phyloP scores from a whole-genome alignment of 2,329 filamentous ascomycete species.

The Aspergillus floridensis region DNA sequence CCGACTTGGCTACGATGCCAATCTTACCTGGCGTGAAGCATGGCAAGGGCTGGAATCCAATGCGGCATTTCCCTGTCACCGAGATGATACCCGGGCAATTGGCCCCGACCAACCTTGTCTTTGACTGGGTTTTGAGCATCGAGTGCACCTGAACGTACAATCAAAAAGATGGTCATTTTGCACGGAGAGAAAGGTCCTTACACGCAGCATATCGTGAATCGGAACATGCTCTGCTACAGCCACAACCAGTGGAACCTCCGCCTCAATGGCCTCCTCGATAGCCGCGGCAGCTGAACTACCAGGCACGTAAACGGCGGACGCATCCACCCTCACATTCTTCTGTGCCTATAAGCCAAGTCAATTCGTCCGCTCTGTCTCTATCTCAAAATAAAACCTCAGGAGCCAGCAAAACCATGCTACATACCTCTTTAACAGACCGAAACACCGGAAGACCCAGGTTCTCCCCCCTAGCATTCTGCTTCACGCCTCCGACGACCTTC shows the following conservation, averaged over 20 bases:
- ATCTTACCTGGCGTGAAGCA: constrained; percentile 68
- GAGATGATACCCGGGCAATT: constrained; percentile 80
- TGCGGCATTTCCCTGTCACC: constrained; percentile 65
- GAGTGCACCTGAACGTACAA: constrained; percentile 56
- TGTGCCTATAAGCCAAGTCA: constrained; percentile 52
- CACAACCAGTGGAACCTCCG: constrained; percentile 73
- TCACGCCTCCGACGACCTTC: constrained; percentile 75
- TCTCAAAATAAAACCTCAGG: not conserved
- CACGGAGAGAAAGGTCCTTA: constrained; percentile 33
- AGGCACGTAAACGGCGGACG: constrained; percentile 76
- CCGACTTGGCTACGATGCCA: constrained; percentile 76
- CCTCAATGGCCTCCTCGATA: constrained; percentile 77
- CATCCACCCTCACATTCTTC: constrained; percentile 69
- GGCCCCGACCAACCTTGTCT: constrained; percentile 72
- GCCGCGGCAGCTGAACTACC: constrained; percentile 70
- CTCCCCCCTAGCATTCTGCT: constrained; percentile 66
- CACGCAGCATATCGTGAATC: constrained; percentile 71
- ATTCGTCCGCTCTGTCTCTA: too few species aligned
- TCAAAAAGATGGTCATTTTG: not conserved
- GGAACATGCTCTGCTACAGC: constrained; percentile 79
- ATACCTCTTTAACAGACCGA: constrained; percentile 61
- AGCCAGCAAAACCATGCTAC: too few species aligned
- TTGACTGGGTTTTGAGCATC: constrained; percentile 68
- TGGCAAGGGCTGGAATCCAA: constrained; percentile 73
- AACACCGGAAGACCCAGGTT: constrained; percentile 72